Evolutionary conservation across 768 basidiomycete genomes (phyloP), one percentile per base, ranked within the genome.

Genomic region (Clathrus columnatus): DNA sequence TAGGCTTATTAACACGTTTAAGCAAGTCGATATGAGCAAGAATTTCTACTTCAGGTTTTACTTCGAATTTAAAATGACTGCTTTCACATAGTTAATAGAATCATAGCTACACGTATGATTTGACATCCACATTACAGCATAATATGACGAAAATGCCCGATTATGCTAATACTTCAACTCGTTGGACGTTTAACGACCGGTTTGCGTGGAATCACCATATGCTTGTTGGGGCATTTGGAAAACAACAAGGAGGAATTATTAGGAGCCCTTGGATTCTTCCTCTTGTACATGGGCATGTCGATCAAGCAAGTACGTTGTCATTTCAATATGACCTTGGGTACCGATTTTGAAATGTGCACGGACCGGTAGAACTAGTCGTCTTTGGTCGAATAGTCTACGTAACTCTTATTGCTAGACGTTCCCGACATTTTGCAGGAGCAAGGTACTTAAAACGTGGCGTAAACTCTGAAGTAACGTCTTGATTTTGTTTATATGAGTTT

Each of bases 21-120:
- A 92, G 66, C 91, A 94, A 68, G 93, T 97, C 1, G 95, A 99
- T 64, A 82, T 98, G 78, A 85, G 87, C n/a, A 97, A 97, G 72
- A 97, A 98, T 72, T 98, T 98, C 67, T 99, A 97, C 71, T 97
- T 97, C 70, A 93, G 90, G 91, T 91, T 60, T 30, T 1, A 26
- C 24, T 20, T 43, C 32, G 27, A 6, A 23, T 17, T 17, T 53
- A 7, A 8, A 4, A 16, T 26, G 23, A 8, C 21, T 23, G 17
- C 20, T 28, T 14, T 41, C 7, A 20, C 32, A 20, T 30, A 20
- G 30, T 20, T 36, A 44, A 4, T 14, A 7, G 14, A 2, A 43
- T 4, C 29, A 14, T 60, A 95, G 93, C 61, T 93, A 97, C 66
- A 91, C 94, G 0, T 99, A 99, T 70, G 95, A 98, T 66, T 73